Evolutionary conservation across 176 grass and related monocot genomes (phyloP).

Genomic region (Neostapfia colusana): DNA sequence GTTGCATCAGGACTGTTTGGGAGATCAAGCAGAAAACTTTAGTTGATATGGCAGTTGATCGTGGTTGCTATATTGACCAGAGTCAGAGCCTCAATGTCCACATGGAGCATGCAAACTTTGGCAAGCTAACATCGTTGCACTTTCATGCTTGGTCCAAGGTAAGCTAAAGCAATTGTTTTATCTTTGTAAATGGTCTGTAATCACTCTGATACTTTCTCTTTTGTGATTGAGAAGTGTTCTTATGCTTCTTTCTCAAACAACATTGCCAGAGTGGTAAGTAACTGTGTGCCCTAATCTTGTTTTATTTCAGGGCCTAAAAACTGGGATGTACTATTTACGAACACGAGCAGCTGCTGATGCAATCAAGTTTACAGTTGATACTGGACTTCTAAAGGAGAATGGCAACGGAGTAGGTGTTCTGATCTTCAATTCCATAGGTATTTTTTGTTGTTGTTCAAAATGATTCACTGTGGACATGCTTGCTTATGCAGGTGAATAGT

Average conservation of each 20-base stretch:
- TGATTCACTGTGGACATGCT: not conserved
- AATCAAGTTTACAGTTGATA: slow-evolving; percentile 97
- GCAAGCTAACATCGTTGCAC: slow-evolving; percentile 90
- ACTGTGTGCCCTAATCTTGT: not conserved
- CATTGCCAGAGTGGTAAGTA: not conserved
- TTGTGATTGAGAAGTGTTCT: not conserved
- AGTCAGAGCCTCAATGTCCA: slow-evolving; percentile 98
- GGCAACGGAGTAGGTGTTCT: slow-evolving; percentile 6
- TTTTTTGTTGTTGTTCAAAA: slow-evolving; percentile 1
- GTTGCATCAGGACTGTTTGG: slow-evolving; percentile 80
- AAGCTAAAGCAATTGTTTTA: not conserved
- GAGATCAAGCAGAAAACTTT: slow-evolving; percentile 99
- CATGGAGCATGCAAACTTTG: slow-evolving; percentile 97
- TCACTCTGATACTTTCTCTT: not conserved
- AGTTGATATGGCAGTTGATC: slow-evolving; percentile 96
- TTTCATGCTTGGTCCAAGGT: slow-evolving; percentile 99
- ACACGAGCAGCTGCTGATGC: slow-evolving; percentile 90
- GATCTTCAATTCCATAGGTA: not conserved
- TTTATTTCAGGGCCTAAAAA: slow-evolving; percentile 79
- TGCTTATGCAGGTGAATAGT: slow-evolving; percentile 44
- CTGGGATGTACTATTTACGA: slow-evolving; percentile 98
- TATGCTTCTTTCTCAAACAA: not conserved
- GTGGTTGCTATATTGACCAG: slow-evolving; percentile 96
- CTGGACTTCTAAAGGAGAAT: slow-evolving; percentile 58
- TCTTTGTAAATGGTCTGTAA: not conserved